phyloP scores from a whole-genome alignment of 1,284 basidiomycete genomes.

The Ustilago crameri region DNA sequence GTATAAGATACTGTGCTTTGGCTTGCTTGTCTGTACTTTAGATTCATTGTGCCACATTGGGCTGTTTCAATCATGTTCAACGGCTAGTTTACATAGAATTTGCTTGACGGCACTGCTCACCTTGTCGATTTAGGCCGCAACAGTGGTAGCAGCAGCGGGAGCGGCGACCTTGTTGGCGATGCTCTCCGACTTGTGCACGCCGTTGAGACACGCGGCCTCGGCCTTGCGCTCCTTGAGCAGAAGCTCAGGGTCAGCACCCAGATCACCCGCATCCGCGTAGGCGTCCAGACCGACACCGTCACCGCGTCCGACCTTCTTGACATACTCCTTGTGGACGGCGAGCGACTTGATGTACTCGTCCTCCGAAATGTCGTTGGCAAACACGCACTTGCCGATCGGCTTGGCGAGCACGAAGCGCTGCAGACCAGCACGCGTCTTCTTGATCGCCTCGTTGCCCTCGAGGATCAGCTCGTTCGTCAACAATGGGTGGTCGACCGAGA shows the following conservation, averaged over 20 bases:
- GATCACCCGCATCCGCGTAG: constrained; percentile 70
- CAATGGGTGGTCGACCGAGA: constrained; percentile 70
- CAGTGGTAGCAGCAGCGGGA: constrained; percentile 17
- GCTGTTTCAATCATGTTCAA: not conserved
- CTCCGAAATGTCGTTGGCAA: constrained; percentile 70
- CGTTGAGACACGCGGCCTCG: constrained; percentile 30
- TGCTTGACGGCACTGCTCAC: not conserved
- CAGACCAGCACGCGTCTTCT: constrained; percentile 70
- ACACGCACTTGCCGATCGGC: constrained; percentile 69
- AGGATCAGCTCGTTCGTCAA: constrained; percentile 69
- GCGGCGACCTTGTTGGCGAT: constrained; percentile 4
- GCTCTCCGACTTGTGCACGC: constrained; percentile 12
- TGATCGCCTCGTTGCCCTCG: constrained; percentile 69
- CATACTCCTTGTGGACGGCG: constrained; percentile 69
- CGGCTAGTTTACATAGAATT: constrained; percentile 2
- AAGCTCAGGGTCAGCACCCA: constrained; percentile 68
- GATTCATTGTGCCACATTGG: not conserved
- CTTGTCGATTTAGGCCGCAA: constrained; percentile 38
- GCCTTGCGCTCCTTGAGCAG: constrained; percentile 51
- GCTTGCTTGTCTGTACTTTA: not conserved
- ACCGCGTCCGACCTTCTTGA: constrained; percentile 64
- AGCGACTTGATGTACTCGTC: constrained; percentile 69
- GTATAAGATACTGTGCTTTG: too few species aligned
- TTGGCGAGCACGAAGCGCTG: constrained; percentile 70
- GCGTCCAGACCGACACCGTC: constrained; percentile 69